Evolutionary conservation across 2,329 filamentous ascomycete species (phyloP), one percentile per base, ranked within the genome.

Genomic region (Monilinia aucupariae): DNA sequence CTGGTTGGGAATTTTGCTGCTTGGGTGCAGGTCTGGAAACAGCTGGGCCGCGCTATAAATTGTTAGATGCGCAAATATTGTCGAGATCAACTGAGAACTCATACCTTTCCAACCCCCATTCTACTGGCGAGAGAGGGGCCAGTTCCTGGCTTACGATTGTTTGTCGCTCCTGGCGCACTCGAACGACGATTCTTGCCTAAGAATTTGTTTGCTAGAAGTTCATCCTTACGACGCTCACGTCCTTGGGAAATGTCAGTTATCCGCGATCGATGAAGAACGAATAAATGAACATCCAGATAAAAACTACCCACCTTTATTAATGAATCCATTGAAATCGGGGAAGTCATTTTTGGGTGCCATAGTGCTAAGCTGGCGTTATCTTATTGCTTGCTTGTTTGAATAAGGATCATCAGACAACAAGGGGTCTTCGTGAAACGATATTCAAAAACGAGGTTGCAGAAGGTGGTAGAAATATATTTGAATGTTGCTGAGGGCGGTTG

Each of bases 61-160:
- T 7, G 64, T 66, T 59, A 70, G 59, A 68, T 64, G 34, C 49
- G 15, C 27, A 37, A 59, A 27, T 32, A 48, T 41, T 45, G 13
- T 20, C 49, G 32, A 54, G 4, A 55, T 27, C 45, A 48, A 34
- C 30, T 15, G n/a, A 25, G 37, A 30, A 41, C 37, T 37, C 71
- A 63, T 79, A 86, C 86, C 84, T 92, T 92, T 71, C 83, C 85
- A 56, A 92, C 80, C 47, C 89, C 89, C 64, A 89, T 85, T 74
- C 89, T 83, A 75, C 86, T 89, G 62, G 89, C 85, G 58, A 92
- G 82, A 3, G 84, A 84, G 70, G 85, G 70, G 79, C 81, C 78
- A 58, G 74, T 71, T 63, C 74, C 73, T 65, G 76, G 73, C 71
- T 78, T 83, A 63, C 78, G 72, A 64, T 75, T 81, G 50, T 76